Evolutionary conservation across 192 early-diverging fungal genomes (phyloP).

Genomic region (Coemansia sp.): DNA sequence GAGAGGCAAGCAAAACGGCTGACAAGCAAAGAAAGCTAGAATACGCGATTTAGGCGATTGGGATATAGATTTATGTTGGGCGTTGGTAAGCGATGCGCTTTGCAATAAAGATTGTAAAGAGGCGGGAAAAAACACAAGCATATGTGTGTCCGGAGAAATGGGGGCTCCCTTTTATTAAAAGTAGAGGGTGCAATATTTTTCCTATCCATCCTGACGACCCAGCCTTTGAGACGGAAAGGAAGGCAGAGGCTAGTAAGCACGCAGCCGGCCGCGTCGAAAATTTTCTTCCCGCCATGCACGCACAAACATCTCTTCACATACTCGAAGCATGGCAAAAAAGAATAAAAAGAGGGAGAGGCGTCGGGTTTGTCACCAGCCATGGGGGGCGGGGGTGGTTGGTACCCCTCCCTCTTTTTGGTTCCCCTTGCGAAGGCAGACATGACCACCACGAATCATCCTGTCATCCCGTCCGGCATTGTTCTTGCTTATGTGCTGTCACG

Average conservation of each 20-base stretch:
- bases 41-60: neutral
- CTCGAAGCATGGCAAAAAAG: slow-evolving; percentile 1
- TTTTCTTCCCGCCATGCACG: slow-evolving; percentile 3
- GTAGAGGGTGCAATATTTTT: neutral
- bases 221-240: neutral
- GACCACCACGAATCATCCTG: slow-evolving; percentile 9
- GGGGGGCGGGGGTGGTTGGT: slow-evolving; percentile 25
- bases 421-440: neutral
- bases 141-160: slow-evolving; percentile 2
- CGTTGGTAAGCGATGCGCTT: neutral
- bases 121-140: neutral
- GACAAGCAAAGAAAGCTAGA: neutral
- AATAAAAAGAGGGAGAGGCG: slow-evolving; percentile 14
- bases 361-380: slow-evolving; percentile 28
- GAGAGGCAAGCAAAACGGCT: neutral
- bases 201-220: neutral
- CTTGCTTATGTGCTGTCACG: neutral
- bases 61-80: neutral
- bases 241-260: neutral
- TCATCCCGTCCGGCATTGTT: slow-evolving; percentile 10
- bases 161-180: slow-evolving; percentile 8
- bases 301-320: slow-evolving; percentile 3
- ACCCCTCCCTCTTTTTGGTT: slow-evolving; percentile 21
- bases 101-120: slow-evolving; percentile 1
- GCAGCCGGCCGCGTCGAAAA: neutral